These are phyloP conservation scores for Epithemia pelagica DNA, from an alignment of 108 stramenopile species.

Conservation along the genomic window DNA sequence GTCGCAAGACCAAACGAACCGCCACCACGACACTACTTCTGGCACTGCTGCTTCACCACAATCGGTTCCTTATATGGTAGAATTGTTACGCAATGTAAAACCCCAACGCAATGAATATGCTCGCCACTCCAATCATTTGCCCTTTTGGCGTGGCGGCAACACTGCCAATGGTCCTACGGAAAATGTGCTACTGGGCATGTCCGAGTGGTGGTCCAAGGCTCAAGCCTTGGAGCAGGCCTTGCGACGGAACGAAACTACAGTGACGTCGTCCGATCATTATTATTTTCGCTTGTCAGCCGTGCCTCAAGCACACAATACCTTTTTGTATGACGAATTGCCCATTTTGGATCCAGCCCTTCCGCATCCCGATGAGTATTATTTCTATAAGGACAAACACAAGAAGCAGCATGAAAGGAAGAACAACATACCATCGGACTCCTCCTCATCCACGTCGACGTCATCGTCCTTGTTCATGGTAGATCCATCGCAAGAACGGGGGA, in stretches of 20 bases:
- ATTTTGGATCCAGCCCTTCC: conserved; percentile 59
- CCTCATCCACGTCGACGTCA: conserved; percentile 19
- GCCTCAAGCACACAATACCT: conserved; percentile 34
- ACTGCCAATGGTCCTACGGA: conserved; percentile 67
- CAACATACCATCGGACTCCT: too few relatives aligned
- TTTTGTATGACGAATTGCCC: conserved; percentile 81
- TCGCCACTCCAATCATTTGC: conserved; percentile 82
- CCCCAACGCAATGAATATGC: conserved; percentile 61
- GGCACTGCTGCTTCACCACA: too few relatives aligned
- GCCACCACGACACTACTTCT: conserved; percentile 12
- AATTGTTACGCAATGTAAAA: conserved; percentile 34
- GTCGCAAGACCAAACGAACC: background rate
- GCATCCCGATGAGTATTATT: conserved; percentile 12
- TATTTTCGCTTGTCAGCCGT: conserved; percentile 76
- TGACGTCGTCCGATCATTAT: conserved; percentile 60
- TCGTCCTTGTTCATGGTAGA: conserved; percentile 84
- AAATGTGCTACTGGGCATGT: conserved; percentile 63
- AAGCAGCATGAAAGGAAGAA: too few relatives aligned
- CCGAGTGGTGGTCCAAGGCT: conserved; percentile 83
- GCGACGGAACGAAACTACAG: conserved; percentile 25
- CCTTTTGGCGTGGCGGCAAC: conserved; percentile 65
- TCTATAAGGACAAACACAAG: too few relatives aligned
- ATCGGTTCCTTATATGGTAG: conserved; percentile 46
- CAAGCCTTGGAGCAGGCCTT: conserved; percentile 31
- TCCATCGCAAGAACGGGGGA: conserved; percentile 80